These are phyloP conservation scores for Russula sp. DNA, from an alignment of 768 basidiomycete species.

Conservation along the genomic window DNA sequence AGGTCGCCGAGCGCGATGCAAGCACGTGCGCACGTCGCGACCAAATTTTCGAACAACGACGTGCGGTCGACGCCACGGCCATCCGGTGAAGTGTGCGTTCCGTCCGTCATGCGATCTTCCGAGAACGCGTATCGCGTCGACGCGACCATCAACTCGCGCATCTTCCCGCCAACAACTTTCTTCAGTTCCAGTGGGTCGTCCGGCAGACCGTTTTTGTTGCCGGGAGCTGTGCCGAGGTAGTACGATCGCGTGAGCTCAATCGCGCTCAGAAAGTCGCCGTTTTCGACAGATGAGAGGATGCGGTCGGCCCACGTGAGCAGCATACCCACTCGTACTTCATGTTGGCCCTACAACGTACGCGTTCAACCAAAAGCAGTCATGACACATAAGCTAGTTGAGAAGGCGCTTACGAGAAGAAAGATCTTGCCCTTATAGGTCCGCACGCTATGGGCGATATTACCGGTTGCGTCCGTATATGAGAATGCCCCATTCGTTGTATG, in stretches of 20 bases:
- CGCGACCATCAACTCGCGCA: slow-evolving; percentile 81
- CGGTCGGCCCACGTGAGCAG: slow-evolving; percentile 94
- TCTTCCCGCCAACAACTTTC: slow-evolving; percentile 65
- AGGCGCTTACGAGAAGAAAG: slow-evolving; percentile 72
- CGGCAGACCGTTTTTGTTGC: slow-evolving; percentile 85
- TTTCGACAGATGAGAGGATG: slow-evolving; percentile 76
- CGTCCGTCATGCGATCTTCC: slow-evolving; percentile 89
- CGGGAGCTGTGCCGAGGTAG: slow-evolving; percentile 74
- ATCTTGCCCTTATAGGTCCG: slow-evolving; percentile 86
- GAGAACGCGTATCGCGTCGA: slow-evolving; percentile 91
- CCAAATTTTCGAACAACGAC: slow-evolving; percentile 83
- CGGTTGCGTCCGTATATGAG: slow-evolving; percentile 49
- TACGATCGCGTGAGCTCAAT: slow-evolving; percentile 84
- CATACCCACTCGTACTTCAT: slow-evolving; percentile 74
- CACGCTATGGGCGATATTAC: slow-evolving; percentile 66
- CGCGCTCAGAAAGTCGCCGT: slow-evolving; percentile 85
- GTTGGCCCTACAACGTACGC: slow-evolving; percentile 48
- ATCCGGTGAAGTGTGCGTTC: slow-evolving; percentile 76
- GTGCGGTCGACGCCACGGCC: slow-evolving; percentile 92
- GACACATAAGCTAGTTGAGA: not conserved
- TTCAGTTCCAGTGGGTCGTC: slow-evolving; percentile 56
- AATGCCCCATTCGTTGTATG: slow-evolving; percentile 47
- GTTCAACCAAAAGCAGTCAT: slow-evolving; percentile 16
- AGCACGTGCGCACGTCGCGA: slow-evolving; percentile 70
- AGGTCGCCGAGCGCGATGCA: slow-evolving; percentile 77